A percentile compares a stretch with the other conserved stretches of the same genome.
Evolutionary conservation across 176 grass and related monocot species (phyloP).

Genomic region (Zizania latifolia): DNA sequence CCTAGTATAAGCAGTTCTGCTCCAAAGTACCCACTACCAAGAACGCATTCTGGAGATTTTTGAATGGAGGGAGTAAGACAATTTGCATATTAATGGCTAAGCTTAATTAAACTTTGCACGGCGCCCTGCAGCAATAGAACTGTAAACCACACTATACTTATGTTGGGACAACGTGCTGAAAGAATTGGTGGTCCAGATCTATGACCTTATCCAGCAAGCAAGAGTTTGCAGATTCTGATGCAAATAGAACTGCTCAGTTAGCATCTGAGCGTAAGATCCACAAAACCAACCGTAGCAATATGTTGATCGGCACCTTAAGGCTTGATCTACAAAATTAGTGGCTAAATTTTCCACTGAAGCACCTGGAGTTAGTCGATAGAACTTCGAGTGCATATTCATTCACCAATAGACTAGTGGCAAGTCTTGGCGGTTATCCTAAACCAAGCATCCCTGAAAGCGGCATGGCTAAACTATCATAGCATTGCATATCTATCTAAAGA

Average conservation of each 20-base stretch:
- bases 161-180: background rate
- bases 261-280: background rate
- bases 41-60: background rate
- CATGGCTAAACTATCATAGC: background rate
- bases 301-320: background rate
- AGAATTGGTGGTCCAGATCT: background rate
- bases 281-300: background rate
- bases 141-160: background rate
- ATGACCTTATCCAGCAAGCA: background rate
- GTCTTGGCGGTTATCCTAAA: background rate
- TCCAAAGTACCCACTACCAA: background rate
- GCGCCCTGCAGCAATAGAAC: background rate
- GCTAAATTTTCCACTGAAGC: background rate
- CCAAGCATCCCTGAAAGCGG: background rate
- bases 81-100: background rate
- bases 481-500: background rate
- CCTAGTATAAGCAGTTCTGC: background rate
- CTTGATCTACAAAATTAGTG: background rate
- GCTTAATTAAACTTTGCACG: background rate
- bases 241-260: background rate
- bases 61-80: background rate
- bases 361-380: background rate
- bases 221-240: background rate
- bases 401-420: background rate
- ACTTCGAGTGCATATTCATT: background rate